Base-by-base conservation (phyloP, 805 yeast genomes). In the Kluyveromyces nonfermentans region DNA sequence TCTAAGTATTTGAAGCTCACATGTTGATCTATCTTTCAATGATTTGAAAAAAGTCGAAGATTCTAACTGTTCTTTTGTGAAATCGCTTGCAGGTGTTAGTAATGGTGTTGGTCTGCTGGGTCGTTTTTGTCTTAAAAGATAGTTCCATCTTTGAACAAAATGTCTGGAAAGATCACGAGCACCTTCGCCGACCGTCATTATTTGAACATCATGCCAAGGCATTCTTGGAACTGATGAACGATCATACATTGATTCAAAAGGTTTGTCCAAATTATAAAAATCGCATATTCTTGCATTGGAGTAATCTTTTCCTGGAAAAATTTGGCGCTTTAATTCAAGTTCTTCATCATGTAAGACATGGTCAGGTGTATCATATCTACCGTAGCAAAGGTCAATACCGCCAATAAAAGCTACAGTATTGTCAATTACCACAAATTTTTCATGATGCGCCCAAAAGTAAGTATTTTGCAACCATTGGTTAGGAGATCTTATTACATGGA, bases 181-280 rank as follows among this genome's bases (percentile, higher is more conserved):
- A 3, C 89, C 79, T 56, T 89, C 94, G 12, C 99, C 99, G 2
- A 89, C 77, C 1, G 94, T 80, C 67, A 88, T 79, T 95, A 89
- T 93, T 53, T 93, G 97, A 33, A 93, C 86, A 72, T 93, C 99
- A 63, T 93, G 99, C 99, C 98, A 93, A 8, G 98, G 98, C 99
- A 93, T 93, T 54, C 99, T 76, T 2, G 98, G 97, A 17, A 77
- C 73, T 16, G 62, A 62, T 14, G 74, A 69, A 47, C 99, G 74
- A 62, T 93, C 95, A 57, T 87, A 87, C 93, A 90, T 83, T 18
- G 86, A 85, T 41, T 86, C 94, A 56, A 81, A 87, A 2, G 98
- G 97, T 52, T 80, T 78, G 50, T 88, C 86, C 46, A 93, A 71
- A 3, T 74, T 81, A 56, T 62, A 75, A 60, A 93, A 93, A 61